Conservation (phyloP, 2,329 filamentous ascomycete genomes). For the Podosphaera aphanis region DNA sequence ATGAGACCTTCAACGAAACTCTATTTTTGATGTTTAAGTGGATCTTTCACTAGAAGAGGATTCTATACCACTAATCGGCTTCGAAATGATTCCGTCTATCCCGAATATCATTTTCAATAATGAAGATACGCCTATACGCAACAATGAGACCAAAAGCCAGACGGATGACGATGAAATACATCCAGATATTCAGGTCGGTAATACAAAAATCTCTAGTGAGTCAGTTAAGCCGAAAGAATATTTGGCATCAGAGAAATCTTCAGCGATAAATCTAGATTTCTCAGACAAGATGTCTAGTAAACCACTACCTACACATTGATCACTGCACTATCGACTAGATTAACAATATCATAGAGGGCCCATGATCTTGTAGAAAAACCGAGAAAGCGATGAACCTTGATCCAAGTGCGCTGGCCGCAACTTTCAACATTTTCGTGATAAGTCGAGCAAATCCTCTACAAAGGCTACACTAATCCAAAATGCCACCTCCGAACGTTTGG, state of each 20-base stretch:
- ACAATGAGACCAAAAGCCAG: not conserved
- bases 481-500: not conserved
- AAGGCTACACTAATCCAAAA: not conserved
- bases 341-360: not conserved
- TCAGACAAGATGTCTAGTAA: not conserved
- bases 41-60: not conserved
- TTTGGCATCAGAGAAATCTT: not conserved
- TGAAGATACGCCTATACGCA: not conserved
- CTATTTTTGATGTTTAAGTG: not conserved
- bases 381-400: not conserved
- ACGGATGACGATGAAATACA: not conserved
- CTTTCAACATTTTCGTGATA: not conserved
- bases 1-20: not conserved
- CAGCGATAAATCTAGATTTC: not conserved
- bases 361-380: not conserved
- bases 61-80: not conserved
- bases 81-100: not conserved
- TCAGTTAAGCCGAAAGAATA: not conserved
- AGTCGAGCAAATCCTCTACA: not conserved
- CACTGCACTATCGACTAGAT: not conserved
- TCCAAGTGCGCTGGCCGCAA: not conserved
- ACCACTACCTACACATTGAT: not conserved
- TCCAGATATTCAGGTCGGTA: too few species aligned
- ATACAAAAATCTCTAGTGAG: not conserved
- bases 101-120: not conserved